Percentiles rank a stretch among this genome's conserved stretches.
These are phyloP conservation scores for Sporothrix globosa DNA, from an alignment of 2,329 filamentous ascomycete species.

Conservation along the genomic window DNA sequence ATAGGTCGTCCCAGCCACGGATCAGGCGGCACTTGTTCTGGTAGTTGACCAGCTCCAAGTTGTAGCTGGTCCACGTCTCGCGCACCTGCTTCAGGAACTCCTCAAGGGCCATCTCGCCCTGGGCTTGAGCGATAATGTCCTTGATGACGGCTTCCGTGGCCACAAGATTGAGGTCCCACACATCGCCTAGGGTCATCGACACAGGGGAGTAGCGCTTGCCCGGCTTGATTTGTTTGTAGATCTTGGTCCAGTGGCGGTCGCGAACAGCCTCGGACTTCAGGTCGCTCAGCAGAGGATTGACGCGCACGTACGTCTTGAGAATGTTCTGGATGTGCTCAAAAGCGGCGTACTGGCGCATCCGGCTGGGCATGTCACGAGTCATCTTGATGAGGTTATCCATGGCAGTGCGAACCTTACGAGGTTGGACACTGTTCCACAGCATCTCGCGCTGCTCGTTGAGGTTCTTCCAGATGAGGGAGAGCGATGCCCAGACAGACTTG, in stretches of 20 bases:
- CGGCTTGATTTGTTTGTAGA: conserved; percentile 93
- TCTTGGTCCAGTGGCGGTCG: conserved; percentile 95
- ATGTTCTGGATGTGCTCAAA: conserved; percentile 97
- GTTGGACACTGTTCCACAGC: conserved; percentile 93
- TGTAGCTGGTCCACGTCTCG: conserved; percentile 95
- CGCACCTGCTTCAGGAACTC: conserved; percentile 96
- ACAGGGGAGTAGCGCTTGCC: conserved; percentile 92
- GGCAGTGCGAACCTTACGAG: conserved; percentile 85
- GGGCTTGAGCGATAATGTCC: conserved; percentile 91
- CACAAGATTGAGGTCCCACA: conserved; percentile 94
- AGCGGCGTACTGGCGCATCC: conserved; percentile 99
- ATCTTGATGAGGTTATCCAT: conserved; percentile 94
- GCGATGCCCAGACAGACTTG: conserved; percentile 94
- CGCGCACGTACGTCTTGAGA: conserved; percentile 84
- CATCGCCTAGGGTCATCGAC: conserved; percentile 95
- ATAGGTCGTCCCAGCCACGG: conserved; percentile 95
- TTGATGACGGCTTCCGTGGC: conserved; percentile 85
- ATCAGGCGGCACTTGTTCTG: conserved; percentile 98
- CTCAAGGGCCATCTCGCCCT: conserved; percentile 97
- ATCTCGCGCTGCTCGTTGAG: conserved; percentile 90
- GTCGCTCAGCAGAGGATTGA: conserved; percentile 84
- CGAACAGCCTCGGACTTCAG: conserved; percentile 96
- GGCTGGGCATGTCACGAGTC: conserved; percentile 98
- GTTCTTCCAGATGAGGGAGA: conserved; percentile 96
- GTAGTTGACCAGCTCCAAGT: conserved; percentile 92